These are phyloP conservation scores for Miscanthus lutarioriparius DNA, from an alignment of 176 grass and related monocot species.

Conservation along the genomic window DNA sequence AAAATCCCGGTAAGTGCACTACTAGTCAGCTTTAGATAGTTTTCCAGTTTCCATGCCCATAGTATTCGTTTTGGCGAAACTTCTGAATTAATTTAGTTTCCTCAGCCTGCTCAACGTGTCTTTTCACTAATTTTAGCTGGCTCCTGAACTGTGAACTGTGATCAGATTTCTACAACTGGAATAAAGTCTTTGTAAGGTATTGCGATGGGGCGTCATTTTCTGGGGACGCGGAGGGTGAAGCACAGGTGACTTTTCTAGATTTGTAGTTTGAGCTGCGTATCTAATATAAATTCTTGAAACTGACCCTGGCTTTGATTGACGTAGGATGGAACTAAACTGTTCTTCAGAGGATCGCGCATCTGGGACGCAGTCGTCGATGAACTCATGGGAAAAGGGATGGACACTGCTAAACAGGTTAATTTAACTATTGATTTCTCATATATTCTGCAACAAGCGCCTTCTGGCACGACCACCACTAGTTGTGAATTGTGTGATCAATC, in stretches of 20 bases:
- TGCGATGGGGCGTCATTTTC: constrained; percentile 84
- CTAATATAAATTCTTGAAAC: neutral
- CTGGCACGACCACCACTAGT: neutral
- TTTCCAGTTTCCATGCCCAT: neutral
- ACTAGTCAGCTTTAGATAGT: neutral
- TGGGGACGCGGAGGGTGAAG: constrained; percentile 54
- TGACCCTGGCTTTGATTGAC: neutral
- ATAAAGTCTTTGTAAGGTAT: constrained; percentile 69
- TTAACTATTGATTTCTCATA: neutral
- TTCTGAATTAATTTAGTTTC: neutral
- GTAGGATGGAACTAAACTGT: constrained; percentile 59
- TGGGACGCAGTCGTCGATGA: constrained; percentile 63
- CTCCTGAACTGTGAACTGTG: neutral
- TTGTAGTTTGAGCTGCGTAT: neutral
- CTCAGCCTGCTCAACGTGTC: neutral
- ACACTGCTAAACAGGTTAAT: constrained; percentile 61
- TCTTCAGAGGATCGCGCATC: constrained; percentile 69
- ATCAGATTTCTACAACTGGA: constrained; percentile 88
- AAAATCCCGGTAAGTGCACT: constrained; percentile 54
- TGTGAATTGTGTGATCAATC: neutral
- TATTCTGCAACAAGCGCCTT: neutral
- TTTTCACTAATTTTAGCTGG: constrained; percentile 4
- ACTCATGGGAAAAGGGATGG: constrained; percentile 61
- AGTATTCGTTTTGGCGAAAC: too few relatives aligned
- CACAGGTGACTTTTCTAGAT: constrained; percentile 27